phyloP scores from a whole-genome alignment of 2,329 filamentous ascomycete genomes.

The Xylariaceae sp. region DNA sequence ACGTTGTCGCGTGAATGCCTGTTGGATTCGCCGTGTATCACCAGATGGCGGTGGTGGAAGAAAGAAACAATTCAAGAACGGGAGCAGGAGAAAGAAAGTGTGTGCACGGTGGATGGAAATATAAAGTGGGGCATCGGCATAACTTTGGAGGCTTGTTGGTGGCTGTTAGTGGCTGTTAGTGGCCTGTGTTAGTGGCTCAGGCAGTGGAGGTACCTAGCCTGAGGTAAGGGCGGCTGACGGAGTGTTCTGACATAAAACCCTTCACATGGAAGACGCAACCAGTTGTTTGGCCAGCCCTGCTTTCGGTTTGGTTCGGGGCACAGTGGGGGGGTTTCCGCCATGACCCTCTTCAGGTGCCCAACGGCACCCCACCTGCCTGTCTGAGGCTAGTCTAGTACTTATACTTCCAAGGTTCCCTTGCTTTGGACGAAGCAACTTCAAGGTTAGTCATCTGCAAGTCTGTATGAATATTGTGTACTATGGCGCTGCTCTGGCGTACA shows the following conservation, averaged over 20 bases:
- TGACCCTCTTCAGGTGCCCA: conserved; percentile 12
- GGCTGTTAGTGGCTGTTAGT: too few relatives aligned
- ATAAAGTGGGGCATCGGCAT: conserved; percentile 5
- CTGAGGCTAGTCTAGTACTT: too few relatives aligned
- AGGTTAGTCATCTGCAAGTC: too few relatives aligned
- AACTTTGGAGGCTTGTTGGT: too few relatives aligned
- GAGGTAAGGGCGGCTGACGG: neutral
- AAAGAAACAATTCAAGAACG: conserved; percentile 6
- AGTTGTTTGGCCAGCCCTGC: neutral
- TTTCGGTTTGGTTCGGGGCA: neutral
- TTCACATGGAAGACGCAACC: neutral
- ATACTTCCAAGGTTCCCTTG: too few relatives aligned
- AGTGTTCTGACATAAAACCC: neutral
- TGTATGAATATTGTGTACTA: too few relatives aligned
- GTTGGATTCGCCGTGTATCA: conserved; percentile 16
- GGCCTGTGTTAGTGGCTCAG: too few relatives aligned
- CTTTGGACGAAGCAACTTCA: too few relatives aligned
- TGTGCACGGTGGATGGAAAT: conserved; percentile 8
- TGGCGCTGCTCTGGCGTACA: too few relatives aligned
- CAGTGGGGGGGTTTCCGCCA: too few relatives aligned
- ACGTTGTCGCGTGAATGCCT: conserved; percentile 13
- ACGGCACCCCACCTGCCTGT: neutral
- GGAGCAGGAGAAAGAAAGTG: conserved; percentile 10
- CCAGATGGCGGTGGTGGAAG: conserved; percentile 22
- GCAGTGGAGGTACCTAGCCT: neutral